Conservation (phyloP, 257 asterid species). For the Penstemon eatonii region DNA sequence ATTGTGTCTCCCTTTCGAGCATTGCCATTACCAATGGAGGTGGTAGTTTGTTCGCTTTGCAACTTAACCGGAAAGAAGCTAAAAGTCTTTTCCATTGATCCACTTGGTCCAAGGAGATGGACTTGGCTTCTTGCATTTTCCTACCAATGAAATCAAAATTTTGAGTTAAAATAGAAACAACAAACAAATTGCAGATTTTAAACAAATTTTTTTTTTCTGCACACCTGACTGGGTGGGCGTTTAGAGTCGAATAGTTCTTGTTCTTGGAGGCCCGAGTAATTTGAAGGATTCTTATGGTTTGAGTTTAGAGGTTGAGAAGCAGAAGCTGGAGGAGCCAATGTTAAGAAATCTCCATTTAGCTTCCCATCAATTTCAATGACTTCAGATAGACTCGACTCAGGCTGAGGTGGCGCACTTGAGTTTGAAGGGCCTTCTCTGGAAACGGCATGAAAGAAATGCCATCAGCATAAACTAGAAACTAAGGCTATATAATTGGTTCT, state of each 20-base stretch:
- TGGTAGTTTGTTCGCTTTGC: constrained; percentile 32
- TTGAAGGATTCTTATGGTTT: constrained; percentile 26
- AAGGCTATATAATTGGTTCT: too few relatives aligned
- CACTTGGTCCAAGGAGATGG: constrained; percentile 35
- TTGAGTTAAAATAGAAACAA: not conserved
- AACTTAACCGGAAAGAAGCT: constrained; percentile 60
- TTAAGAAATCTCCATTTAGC: constrained; percentile 64
- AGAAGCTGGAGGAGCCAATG: constrained; percentile 74
- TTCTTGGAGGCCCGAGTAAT: constrained; percentile 23
- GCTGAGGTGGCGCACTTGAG: constrained; percentile 37
- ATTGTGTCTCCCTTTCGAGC: constrained; percentile 49
- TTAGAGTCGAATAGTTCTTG: constrained; percentile 33
- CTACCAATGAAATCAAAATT: constrained; percentile 33
- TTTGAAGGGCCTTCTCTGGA: constrained; percentile 55
- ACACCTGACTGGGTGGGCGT: constrained; percentile 44
- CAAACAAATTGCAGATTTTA: not conserved
- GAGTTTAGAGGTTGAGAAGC: constrained; percentile 33
- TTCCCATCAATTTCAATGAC: constrained; percentile 30
- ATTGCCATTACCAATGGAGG: constrained; percentile 26
- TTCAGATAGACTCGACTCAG: constrained; percentile 31
- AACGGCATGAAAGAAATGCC: not conserved
- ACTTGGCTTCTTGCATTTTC: constrained; percentile 35
- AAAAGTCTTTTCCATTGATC: constrained; percentile 34
- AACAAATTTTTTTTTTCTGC: not conserved
- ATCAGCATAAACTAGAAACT: constrained; percentile 27